These are phyloP conservation scores for Tephrocybe sp. DNA, from an alignment of 768 basidiomycete species.

Conservation along the genomic window DNA sequence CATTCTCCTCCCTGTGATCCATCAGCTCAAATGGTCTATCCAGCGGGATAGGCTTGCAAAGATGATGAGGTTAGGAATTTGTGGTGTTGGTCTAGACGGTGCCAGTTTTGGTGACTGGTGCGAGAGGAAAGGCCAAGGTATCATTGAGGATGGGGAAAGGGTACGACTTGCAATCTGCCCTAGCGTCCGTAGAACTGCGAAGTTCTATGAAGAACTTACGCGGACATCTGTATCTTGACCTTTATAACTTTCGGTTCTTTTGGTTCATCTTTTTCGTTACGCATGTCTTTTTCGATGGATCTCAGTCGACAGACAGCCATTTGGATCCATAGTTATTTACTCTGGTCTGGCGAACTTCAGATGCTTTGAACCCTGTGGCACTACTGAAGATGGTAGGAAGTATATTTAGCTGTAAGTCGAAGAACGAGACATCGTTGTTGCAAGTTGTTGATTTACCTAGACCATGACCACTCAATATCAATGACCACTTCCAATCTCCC, in stretches of 20 bases:
- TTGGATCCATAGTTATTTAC: no score
- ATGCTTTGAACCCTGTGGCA: no score
- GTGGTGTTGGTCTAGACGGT: slow-evolving; percentile 25
- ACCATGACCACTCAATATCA: no score
- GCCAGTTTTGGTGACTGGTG: slow-evolving; percentile 53
- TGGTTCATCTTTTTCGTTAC: no score
- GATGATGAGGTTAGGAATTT: slow-evolving; percentile 47
- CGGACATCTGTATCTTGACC: slow-evolving; percentile 1
- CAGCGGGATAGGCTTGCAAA: slow-evolving; percentile 62
- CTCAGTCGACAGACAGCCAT: no score
- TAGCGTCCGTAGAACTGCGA: slow-evolving; percentile 54
- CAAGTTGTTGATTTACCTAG: no score
- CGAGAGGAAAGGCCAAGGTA: slow-evolving; percentile 46
- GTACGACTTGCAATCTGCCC: slow-evolving; percentile 71
- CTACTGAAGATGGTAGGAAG: no score
- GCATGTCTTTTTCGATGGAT: no score
- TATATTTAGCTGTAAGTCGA: no score
- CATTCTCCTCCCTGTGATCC: slow-evolving; percentile 61
- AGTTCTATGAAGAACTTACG: slow-evolving; percentile 53
- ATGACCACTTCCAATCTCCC: not conserved
- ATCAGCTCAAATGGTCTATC: slow-evolving; percentile 70
- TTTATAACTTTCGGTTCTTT: no score
- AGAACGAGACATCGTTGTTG: no score
- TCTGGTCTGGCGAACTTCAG: no score
- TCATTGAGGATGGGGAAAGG: slow-evolving; percentile 63